Evolutionary conservation across 768 basidiomycete species (phyloP).

Genomic region (Leucosporidium creatinivorum): DNA sequence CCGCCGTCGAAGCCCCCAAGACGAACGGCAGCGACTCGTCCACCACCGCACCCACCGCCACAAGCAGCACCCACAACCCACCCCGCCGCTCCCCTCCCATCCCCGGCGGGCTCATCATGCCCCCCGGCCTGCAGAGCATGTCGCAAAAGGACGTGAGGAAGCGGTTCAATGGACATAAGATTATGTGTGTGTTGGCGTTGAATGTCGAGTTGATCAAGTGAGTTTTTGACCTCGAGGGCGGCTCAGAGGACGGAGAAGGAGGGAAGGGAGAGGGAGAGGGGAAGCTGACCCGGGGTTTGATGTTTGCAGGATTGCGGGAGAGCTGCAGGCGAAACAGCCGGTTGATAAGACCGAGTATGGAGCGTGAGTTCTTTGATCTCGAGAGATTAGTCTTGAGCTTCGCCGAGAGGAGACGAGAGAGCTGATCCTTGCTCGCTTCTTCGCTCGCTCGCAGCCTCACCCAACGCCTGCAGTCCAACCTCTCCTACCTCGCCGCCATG

Average conservation of each 20-base stretch:
- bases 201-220: constrained; percentile 27
- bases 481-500: constrained; percentile 23
- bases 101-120: not conserved
- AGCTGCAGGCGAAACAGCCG: constrained; percentile 4
- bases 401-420: not conserved
- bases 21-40: not conserved
- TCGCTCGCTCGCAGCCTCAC: constrained; percentile 11
- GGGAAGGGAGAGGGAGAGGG: not conserved
- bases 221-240: not conserved
- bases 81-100: not conserved
- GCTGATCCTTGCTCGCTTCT: not conserved
- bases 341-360: constrained; percentile 10
- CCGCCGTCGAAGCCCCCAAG: not conserved
- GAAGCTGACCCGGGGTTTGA: not conserved
- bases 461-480: constrained; percentile 22
- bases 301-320: constrained; percentile 8
- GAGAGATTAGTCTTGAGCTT: no score
- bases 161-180: constrained; percentile 19
- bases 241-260: not conserved
- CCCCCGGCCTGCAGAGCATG: constrained; percentile 10
- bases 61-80: no score
- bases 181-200: constrained; percentile 15
- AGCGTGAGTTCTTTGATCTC: constrained; percentile 1
- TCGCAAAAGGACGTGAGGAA: constrained; percentile 22
- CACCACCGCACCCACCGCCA: not conserved